Conservation (phyloP, 73 alveolate species). For the Blepharisma japonicum region DNA sequence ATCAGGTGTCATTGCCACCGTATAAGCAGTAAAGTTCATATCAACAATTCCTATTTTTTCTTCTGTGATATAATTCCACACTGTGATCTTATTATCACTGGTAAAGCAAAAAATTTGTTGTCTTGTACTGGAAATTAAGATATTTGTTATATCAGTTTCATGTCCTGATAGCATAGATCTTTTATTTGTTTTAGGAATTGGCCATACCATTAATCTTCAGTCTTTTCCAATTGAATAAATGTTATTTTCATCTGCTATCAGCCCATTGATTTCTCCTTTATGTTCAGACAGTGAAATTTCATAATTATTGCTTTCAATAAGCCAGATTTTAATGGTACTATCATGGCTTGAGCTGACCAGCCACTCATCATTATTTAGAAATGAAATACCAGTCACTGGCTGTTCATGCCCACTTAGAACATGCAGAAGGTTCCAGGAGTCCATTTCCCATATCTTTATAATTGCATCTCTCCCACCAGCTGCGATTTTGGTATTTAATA, state of each 20-base stretch:
- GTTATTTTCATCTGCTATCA: background rate
- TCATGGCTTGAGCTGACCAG: background rate
- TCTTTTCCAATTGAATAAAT: background rate
- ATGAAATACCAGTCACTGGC: background rate
- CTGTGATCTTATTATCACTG: no score
- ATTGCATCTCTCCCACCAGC: background rate
- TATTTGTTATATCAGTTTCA: no score
- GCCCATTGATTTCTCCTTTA: background rate
- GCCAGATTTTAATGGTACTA: background rate
- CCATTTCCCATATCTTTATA: background rate
- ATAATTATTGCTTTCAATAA: background rate
- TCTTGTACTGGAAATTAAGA: no score
- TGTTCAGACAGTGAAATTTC: background rate
- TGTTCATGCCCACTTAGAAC: background rate
- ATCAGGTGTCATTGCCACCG: no score
- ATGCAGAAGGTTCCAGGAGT: background rate
- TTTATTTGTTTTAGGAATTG: background rate
- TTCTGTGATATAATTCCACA: no score
- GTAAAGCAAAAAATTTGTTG: no score
- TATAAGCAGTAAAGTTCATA: no score
- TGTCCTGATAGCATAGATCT: background rate
- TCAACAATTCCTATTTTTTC: no score
- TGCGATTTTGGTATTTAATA: background rate
- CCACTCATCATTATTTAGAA: background rate
- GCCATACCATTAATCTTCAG: background rate